Conservation (phyloP, 2,329 filamentous ascomycete species). For the Hymenoscyphus infarciens region DNA sequence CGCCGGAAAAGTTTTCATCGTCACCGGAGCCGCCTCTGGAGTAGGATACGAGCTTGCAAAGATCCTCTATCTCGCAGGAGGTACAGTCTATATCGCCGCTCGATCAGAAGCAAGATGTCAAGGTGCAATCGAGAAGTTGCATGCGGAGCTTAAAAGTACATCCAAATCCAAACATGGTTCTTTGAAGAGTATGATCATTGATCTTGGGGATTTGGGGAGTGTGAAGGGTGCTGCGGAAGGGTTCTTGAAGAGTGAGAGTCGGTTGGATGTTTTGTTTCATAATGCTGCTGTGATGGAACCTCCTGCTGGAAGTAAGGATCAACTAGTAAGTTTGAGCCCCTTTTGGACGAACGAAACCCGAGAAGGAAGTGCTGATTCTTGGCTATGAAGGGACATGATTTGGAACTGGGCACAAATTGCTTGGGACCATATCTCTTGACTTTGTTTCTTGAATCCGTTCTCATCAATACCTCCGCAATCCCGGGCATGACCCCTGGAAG, state of each 20-base stretch:
- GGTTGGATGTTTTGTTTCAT: conserved; percentile 42
- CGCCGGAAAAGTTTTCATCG: conserved; percentile 33
- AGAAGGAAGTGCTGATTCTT: background rate
- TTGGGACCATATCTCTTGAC: conserved; percentile 27
- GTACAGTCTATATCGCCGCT: conserved; percentile 49
- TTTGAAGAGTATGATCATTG: conserved; percentile 25
- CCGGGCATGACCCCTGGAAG: conserved; percentile 20
- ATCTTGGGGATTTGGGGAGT: conserved; percentile 30
- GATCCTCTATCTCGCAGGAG: conserved; percentile 48
- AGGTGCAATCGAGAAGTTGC: conserved; percentile 41
- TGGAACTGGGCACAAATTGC: conserved; percentile 28
- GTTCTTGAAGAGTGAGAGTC: conserved; percentile 32
- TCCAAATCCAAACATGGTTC: conserved; percentile 12
- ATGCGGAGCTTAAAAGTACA: background rate
- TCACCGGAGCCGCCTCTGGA: conserved; percentile 40
- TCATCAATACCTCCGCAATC: conserved; percentile 15
- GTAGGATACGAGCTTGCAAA: conserved; percentile 47
- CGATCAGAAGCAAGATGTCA: conserved; percentile 41
- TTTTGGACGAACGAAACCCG: background rate
- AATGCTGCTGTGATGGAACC: conserved; percentile 45
- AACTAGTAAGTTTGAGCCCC: conserved; percentile 18
- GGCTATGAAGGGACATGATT: conserved; percentile 26
- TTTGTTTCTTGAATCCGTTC: conserved; percentile 22
- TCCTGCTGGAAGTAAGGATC: conserved; percentile 40
- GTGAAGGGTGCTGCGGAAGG: conserved; percentile 28